A percentile compares a stretch with the other conserved stretches of the same genome.
Conservation (phyloP, 2,329 filamentous ascomycete species). For the Onygena corvina region DNA sequence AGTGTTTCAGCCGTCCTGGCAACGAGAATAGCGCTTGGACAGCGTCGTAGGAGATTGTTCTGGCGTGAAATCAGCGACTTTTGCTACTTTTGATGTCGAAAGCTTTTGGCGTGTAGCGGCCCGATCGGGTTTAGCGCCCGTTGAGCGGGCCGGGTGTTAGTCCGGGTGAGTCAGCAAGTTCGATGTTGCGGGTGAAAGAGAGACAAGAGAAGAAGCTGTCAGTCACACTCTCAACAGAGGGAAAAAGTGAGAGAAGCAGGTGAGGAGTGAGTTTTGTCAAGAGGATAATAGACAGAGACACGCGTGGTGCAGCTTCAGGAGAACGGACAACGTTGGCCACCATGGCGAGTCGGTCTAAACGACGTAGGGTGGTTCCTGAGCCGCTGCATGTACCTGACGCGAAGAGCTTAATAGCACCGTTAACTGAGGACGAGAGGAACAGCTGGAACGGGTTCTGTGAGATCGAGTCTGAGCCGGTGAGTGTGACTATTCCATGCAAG, state of each 20-base stretch:
- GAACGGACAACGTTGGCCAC: not conserved
- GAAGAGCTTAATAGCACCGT: not conserved
- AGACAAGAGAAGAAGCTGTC: not conserved
- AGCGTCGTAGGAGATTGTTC: not conserved
- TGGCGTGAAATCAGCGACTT: not conserved
- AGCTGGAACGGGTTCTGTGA: slow-evolving; percentile 46
- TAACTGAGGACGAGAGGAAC: not conserved
- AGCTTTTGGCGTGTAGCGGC: not conserved
- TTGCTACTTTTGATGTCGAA: not conserved
- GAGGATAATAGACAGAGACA: no score
- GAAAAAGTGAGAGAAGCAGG: no score
- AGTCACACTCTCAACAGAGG: no score
- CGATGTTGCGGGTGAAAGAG: not conserved
- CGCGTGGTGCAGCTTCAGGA: not conserved
- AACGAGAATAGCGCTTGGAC: not conserved
- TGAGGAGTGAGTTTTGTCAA: no score
- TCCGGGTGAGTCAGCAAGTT: not conserved
- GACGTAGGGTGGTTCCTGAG: slow-evolving; percentile 20
- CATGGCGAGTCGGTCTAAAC: slow-evolving; percentile 25
- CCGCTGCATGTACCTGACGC: not conserved
- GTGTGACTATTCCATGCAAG: slow-evolving; percentile 19
- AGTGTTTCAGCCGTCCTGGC: no score
- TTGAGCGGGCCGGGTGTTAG: not conserved
- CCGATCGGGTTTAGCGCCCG: not conserved
- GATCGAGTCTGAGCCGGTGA: slow-evolving; percentile 77